Evolutionary conservation across 495 filamentous ascomycete species (phyloP), one percentile per base, ranked within the genome.

Genomic region (Daldinia bambusicola): DNA sequence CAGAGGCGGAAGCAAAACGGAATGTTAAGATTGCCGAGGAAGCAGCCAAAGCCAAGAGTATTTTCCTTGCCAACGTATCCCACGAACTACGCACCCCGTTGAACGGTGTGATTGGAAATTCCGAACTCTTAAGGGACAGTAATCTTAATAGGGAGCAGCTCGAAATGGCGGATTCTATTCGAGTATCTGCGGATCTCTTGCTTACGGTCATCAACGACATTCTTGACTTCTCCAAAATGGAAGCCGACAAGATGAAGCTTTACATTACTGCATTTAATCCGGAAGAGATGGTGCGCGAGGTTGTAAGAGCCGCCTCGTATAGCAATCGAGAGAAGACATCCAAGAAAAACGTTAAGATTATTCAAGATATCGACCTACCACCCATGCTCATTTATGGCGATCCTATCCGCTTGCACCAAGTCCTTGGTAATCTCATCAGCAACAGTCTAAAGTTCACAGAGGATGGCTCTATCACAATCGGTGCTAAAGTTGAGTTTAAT

Each of bases 201-300:
- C 85, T 97, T n/a, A 94, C 91, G 0, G 90, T 97, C 61, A 97
- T 97, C 83, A 97, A 97, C 75, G 94, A 97, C 71, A 94, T 97
- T 22, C 83, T 97, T 1, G 94, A 97, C 78, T 97, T 95, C 76
- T 95, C 93, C 34, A 93, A 95, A 75, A 88, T 97, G 75, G 94
- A 97, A 77, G 94, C 94, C 14, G 94, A 94, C 74, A 97, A 97
- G 82, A 95, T 97, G 92, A 93, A 93, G 77, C 89, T 97, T 8
- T 95, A 92, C 61, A 90, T 91, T 10, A 93, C 95, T 55, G 92
- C 93, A 1, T 86, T 97, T 70, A 94, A 92, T 62, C 85, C 95
- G 0, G 90, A 89, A 70, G 92, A 94, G 77, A 97, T 94, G 65
- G 92, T 97, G 61, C 88, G 87, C 6, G 93, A 97, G 75, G 93